Base-by-base conservation (phyloP, 1,139 yeast genomes). In the Torulaspora pretoriensis region DNA sequence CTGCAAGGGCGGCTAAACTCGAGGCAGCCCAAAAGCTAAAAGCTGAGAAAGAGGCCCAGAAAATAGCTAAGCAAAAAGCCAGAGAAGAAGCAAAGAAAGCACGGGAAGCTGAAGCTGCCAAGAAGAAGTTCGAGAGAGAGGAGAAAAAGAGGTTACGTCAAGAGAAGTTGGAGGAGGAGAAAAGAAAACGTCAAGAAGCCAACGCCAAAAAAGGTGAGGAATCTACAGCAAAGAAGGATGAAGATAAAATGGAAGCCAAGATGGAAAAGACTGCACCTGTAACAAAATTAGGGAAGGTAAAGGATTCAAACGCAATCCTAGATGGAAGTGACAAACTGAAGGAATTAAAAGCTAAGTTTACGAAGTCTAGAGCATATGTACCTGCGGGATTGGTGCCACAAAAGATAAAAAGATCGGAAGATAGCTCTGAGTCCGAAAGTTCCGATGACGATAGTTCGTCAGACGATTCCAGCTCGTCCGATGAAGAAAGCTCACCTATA, bases 131-230 rank as follows among this genome's bases (percentile, higher is more conserved):
- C 36, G 47, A 45, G 25, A 45, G 46, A 38, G 49, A 41, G 40
- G 45, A 39, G 37, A 47, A 38, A 38, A 43, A 40, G 44, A 46
- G 27, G 43, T 35, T 32, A 43, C 45, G 35, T n/a, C 38, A 40
- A 16, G 29, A 23, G 29, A 38, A 38, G 17, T 10, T 25, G 9
- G 41, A 30, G 13, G 40, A 37, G 43, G 48, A 33, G 46, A 36
- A 35, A 43, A 35, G 55, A 52, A 46, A 56, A 28, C 51, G 59
- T 35, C 57, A 62, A 14, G 61, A 57, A 24, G 55, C 52, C 33
- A 35, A 43, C 26, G 51, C 32, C 47, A 58, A 45, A 55, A 53
- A 51, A 51, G 16, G 27, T 16, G 53, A 41, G 25, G 59, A 40
- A 50, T 36, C 42, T 35, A 54, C 25, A 14, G 14, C 43, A 44